Base-by-base conservation (phyloP, 2,329 filamentous ascomycete genomes). In the Ceratocystis papillata region DNA sequence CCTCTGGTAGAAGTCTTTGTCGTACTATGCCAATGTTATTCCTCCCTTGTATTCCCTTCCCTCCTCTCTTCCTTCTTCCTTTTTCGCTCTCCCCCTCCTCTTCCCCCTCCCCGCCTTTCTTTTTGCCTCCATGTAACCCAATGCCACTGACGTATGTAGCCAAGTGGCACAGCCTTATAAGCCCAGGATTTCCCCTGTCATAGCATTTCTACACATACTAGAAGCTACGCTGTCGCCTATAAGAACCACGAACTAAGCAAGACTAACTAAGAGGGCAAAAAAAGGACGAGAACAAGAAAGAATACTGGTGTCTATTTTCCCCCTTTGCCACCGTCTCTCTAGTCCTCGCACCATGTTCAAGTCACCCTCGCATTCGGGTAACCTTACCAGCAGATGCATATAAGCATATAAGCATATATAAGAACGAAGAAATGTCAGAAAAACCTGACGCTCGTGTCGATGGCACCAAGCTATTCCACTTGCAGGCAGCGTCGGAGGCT, bases 101-200 rank as follows among this genome's bases (percentile, higher is more conserved):
- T 37, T n/a, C 50, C 50, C 5, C 50, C 20, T 55, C 50, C 20
- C 50, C 50, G 20, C 48, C 48, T 25, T 48, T 48, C 17, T 6
- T 48, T 50, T 50, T 50, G 46, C 46, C 22, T 57, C 53, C 53
- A 57, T 57, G 53, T 30, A 57, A 57, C 53, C 53, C 53, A 57
- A 30, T 25, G 53, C 53, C 53, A 17, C 53, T 57, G 53, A 57
- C 53, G 53, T 57, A 57, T 57, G 53, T 57, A 12, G n/a, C 53
- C 53, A 12, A n/a, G 53, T 57, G 25, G 53, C 25, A 57, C 53
- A 57, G 53, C 53, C 53, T 30, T 57, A 57, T 33, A 57, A 33
- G 22, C 8, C 25, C 53, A 25, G 30, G 53, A 28, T 30, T 33
- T 17, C 53, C 53, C 53, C 53, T 57, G 53, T 57, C 53, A 33